Base-by-base conservation (phyloP, 2,329 filamentous ascomycete genomes). In the Hypoxylon sp. region DNA sequence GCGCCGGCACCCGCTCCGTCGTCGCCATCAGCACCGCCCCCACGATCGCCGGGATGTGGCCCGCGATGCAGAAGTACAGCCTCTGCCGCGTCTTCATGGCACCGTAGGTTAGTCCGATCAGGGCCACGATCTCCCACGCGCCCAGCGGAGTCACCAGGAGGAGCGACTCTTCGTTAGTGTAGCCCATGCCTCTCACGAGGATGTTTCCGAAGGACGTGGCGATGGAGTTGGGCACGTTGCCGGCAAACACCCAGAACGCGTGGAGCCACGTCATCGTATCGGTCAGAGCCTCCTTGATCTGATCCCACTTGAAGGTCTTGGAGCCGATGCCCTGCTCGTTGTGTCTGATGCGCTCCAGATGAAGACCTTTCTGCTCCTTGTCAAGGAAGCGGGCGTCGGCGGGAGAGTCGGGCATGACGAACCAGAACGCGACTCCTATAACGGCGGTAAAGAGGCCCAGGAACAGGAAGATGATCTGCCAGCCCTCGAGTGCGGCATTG, bases 21-120 rank as follows among this genome's bases (percentile, higher is more conserved):
- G 73, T 74, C 0, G 74, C 73, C 73, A 76, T 76, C 3, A 77
- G 59, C 35, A 75, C 71, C 1, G 73, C 74, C 3, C 73, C 73
- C 5, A 74, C 64, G 48, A 77, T 70, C 2, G 72, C 70, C 7
- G 72, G 71, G 7, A 76, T 70, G 23, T 74, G 72, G 1, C 71
- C 73, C 1, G 70, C 58, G 26, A 77, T 73, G 43, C 71, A 75
- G 55, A 70, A 73, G 21, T 72, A 69, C 1, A 75, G 60, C 13
- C 73, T 64, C 48, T 73, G 71, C 17, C 70, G 58, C 5, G 69
- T 74, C 46, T 71, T 73, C 72, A 73, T 75, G 21, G 70, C 69
- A 7, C 74, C 61, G 43, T 72, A 76, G 0, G 74, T 76, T 18
- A 76, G 63, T 2, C 72, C 72, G 8, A 76, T 58, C 18, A 75